Evolutionary conservation across 1,284 basidiomycete genomes (phyloP).

Genomic region (Apiotrichum sp.): DNA sequence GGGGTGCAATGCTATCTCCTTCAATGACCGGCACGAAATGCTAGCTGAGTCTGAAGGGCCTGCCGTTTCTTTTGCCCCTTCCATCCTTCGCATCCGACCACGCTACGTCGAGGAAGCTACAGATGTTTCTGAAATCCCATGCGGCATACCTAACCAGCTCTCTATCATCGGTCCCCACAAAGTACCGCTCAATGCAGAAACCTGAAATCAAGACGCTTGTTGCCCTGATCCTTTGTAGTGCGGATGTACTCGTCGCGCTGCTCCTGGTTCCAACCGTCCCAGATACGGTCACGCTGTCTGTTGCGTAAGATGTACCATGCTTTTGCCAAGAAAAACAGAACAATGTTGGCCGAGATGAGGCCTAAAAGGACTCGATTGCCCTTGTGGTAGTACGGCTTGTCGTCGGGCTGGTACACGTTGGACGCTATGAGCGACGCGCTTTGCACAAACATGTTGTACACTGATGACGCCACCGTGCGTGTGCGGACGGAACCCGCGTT

Average conservation of each 20-base stretch:
- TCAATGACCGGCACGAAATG: no score
- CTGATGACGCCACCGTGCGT: conserved; percentile 27
- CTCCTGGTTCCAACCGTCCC: conserved; percentile 26
- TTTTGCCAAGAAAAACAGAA: conserved; percentile 22
- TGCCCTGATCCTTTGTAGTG: conserved; percentile 29
- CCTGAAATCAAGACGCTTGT: conserved; percentile 24
- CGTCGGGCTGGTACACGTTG: conserved; percentile 33
- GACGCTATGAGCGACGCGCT: conserved; percentile 27
- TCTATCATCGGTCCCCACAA: no score
- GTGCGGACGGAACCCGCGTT: conserved; percentile 36
- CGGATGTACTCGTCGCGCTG: conserved; percentile 26
- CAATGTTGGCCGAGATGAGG: conserved; percentile 21
- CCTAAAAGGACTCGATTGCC: conserved; percentile 30
- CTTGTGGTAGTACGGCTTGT: conserved; percentile 30
- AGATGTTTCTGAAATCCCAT: no score
- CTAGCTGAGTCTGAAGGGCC: no score
- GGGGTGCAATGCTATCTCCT: no score
- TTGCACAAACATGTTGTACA: conserved; percentile 41
- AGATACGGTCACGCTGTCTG: conserved; percentile 22
- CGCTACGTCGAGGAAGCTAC: no score
- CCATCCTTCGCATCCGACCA: no score
- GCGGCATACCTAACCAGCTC: no score
- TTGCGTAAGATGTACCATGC: conserved; percentile 26
- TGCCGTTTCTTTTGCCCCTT: no score
- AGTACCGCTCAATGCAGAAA: background rate